Evolutionary conservation across 1,284 basidiomycete species (phyloP).

Genomic region (Fomitopsis palustris): DNA sequence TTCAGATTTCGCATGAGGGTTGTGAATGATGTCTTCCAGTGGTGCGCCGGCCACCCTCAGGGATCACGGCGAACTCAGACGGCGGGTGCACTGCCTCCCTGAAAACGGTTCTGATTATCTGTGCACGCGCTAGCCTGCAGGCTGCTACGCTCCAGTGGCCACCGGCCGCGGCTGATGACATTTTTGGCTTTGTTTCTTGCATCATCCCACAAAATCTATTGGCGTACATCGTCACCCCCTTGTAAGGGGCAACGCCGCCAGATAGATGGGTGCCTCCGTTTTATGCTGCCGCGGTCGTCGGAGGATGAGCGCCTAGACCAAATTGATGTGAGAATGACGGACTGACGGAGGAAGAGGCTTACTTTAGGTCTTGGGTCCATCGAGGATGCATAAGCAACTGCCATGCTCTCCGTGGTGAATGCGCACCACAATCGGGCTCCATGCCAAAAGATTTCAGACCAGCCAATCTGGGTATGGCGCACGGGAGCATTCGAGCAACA

Average conservation of each 20-base stretch:
- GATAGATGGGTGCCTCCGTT: conserved; percentile 13
- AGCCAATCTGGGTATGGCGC: background rate
- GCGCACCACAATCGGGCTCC: conserved; percentile 72
- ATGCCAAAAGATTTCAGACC: conserved; percentile 2
- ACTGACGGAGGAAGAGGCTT: conserved; percentile 27
- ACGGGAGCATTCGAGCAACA: background rate
- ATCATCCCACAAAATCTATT: background rate
- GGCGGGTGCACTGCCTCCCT: conserved; percentile 1
- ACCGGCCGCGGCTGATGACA: background rate
- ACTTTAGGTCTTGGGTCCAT: conserved; percentile 53
- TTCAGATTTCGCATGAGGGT: background rate
- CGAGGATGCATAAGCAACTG: conserved; percentile 62
- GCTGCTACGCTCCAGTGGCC: background rate
- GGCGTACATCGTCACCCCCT: conserved; percentile 4
- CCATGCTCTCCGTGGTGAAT: conserved; percentile 81
- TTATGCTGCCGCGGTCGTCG: conserved; percentile 15
- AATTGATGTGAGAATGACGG: background rate
- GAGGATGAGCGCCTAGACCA: conserved; percentile 16
- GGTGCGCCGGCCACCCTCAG: background rate
- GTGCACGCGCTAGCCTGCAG: background rate
- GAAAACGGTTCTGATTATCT: background rate
- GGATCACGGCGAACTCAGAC: conserved; percentile 2
- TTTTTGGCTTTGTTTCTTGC: background rate
- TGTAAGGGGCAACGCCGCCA: conserved; percentile 19
- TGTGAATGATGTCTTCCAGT: background rate